These are phyloP conservation scores for Fusarium piperis DNA, from an alignment of 2,329 filamentous ascomycete genomes.

Conservation along the genomic window DNA sequence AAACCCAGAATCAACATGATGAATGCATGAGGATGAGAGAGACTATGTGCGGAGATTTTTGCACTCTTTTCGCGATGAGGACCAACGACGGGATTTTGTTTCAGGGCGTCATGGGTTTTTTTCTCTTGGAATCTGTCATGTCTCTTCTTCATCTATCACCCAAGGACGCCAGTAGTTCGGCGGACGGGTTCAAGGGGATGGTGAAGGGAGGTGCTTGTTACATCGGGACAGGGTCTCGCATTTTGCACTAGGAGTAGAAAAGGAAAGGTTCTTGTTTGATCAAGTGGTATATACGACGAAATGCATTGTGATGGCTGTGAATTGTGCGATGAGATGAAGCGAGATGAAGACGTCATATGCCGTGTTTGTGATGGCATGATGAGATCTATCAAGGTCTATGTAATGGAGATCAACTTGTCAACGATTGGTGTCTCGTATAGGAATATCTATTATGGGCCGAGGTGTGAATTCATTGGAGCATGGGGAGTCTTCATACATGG, in stretches of 20 bases:
- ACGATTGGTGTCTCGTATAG: not conserved
- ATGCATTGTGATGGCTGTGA: not conserved
- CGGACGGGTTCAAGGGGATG: slow-evolving; percentile 38
- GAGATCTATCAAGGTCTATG: not conserved
- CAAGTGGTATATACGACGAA: slow-evolving; percentile 25
- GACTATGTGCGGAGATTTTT: slow-evolving; percentile 31
- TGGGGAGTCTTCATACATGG: not conserved
- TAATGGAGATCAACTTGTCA: not conserved
- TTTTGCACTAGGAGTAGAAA: slow-evolving; percentile 51
- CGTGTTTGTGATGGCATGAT: not conserved
- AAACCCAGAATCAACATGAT: slow-evolving; percentile 44
- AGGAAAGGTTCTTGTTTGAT: slow-evolving; percentile 49
- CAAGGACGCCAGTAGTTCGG: slow-evolving; percentile 42
- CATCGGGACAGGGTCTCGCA: slow-evolving; percentile 47
- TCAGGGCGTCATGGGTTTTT: slow-evolving; percentile 9
- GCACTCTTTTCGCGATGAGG: slow-evolving; percentile 12
- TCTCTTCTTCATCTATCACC: slow-evolving; percentile 9
- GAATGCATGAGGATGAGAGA: slow-evolving; percentile 40
- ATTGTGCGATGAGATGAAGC: not conserved
- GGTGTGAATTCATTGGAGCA: not conserved
- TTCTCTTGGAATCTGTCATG: not conserved
- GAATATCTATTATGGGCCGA: not conserved
- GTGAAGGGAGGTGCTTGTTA: slow-evolving; percentile 44
- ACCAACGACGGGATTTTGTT: slow-evolving; percentile 7
- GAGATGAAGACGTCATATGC: not conserved